These are phyloP conservation scores for Ulmus americana DNA, from an alignment of 331 rosid species.

Conservation along the genomic window DNA sequence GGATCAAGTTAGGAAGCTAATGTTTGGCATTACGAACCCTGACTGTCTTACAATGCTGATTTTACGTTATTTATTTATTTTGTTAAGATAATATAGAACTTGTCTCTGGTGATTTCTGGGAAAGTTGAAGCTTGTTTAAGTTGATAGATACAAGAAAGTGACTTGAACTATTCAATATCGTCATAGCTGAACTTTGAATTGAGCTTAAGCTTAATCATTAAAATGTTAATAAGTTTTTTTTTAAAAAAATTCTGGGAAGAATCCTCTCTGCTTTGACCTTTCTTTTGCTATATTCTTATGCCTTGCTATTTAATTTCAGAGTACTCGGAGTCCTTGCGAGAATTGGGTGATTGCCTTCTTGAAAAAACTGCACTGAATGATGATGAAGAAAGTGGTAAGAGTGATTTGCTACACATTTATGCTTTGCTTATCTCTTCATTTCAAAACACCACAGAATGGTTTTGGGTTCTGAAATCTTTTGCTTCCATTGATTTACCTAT, in stretches of 20 bases:
- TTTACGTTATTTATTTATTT: too few relatives aligned
- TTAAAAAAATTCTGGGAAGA: neutral
- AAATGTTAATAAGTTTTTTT: neutral
- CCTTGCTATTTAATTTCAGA: conserved; percentile 38
- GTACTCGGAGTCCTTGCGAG: conserved; percentile 82
- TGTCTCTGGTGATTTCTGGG: neutral
- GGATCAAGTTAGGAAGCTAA: too few relatives aligned
- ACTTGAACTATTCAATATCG: neutral
- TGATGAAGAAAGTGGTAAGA: conserved; percentile 80
- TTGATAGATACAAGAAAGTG: neutral
- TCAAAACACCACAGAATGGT: too few relatives aligned
- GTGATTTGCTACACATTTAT: conserved; percentile 1
- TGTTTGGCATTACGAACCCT: too few relatives aligned
- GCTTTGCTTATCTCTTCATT: neutral
- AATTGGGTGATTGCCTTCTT: conserved; percentile 90
- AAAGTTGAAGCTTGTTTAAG: neutral
- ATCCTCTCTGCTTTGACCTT: neutral
- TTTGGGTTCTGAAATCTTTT: neutral
- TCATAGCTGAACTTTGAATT: neutral
- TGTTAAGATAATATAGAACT: neutral
- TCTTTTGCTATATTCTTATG: conserved; percentile 2
- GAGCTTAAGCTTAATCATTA: neutral
- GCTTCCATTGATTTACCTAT: neutral
- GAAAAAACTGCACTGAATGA: conserved; percentile 90
- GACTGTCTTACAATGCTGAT: too few relatives aligned